phyloP scores from a whole-genome alignment of 495 filamentous ascomycete genomes.

The Antarctomyces pellizariae region DNA sequence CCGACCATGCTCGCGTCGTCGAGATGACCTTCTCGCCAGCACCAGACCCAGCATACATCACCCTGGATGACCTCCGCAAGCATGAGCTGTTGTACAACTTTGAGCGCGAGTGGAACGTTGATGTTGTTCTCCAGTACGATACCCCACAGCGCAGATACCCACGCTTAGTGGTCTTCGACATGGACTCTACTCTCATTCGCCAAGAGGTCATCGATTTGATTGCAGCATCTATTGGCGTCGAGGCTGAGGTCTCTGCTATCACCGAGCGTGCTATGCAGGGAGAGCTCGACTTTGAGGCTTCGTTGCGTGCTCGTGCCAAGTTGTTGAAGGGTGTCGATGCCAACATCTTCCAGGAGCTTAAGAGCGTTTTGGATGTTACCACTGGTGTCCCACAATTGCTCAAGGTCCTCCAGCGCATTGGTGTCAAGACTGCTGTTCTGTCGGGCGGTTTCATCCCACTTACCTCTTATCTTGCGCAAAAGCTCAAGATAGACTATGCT shows the following conservation, averaged over 20 bases:
- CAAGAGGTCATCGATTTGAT: constrained; percentile 95
- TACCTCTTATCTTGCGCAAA: constrained; percentile 57
- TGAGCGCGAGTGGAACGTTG: constrained; percentile 70
- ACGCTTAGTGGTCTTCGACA: constrained; percentile 79
- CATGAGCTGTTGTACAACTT: constrained; percentile 64
- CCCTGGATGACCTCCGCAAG: constrained; percentile 43
- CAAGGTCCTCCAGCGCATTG: constrained; percentile 43
- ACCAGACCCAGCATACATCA: constrained; percentile 40
- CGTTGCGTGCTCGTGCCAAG: constrained; percentile 51
- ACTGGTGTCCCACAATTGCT: constrained; percentile 57
- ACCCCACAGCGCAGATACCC: constrained; percentile 51
- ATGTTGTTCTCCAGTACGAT: constrained; percentile 50
- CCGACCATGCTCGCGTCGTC: constrained; percentile 38
- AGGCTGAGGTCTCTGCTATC: constrained; percentile 34
- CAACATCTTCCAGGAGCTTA: constrained; percentile 60
- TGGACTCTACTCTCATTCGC: constrained; percentile 90
- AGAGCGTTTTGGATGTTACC: constrained; percentile 50
- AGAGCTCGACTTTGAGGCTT: constrained; percentile 78
- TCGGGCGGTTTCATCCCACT: constrained; percentile 83
- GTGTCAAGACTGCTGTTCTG: constrained; percentile 68
- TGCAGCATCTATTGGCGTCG: constrained; percentile 55
- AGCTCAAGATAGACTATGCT: constrained; percentile 67
- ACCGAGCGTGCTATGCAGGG: constrained; percentile 88
- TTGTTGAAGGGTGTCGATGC: constrained; percentile 60
- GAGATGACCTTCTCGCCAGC: constrained; percentile 47